Percentiles rank a stretch among this genome's conserved stretches.
These are phyloP conservation scores for Trichosporon faecale DNA, from an alignment of 1,284 basidiomycete species.

Conservation along the genomic window DNA sequence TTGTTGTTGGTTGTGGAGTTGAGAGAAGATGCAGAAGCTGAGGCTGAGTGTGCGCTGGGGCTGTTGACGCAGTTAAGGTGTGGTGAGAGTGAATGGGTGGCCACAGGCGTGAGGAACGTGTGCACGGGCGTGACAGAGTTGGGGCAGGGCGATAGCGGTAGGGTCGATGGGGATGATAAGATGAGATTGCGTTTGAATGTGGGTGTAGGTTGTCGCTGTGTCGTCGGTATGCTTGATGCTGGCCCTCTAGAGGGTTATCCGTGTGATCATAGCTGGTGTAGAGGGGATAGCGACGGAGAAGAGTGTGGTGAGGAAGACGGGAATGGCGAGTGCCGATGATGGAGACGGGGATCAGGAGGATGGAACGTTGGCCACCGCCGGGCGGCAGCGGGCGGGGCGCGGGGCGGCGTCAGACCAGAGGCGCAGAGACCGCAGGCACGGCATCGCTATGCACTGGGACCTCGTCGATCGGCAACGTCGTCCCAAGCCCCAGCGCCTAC, in stretches of 20 bases:
- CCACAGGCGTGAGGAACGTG: not conserved
- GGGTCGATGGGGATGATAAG: not conserved
- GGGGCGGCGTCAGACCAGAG: not conserved
- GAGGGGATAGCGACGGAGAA: not conserved
- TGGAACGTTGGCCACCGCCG: not conserved
- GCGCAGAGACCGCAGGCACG: not conserved
- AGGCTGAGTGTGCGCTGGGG: not conserved
- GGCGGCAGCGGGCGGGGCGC: not conserved
- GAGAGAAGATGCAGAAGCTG: not conserved
- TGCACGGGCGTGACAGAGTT: not conserved
- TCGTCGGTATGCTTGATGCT: not conserved
- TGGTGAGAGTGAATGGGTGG: not conserved
- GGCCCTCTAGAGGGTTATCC: slow-evolving; percentile 20
- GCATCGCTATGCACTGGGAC: not conserved
- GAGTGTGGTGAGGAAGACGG: not conserved
- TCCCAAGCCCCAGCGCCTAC: not conserved
- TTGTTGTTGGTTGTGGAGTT: not conserved
- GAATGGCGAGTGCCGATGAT: not conserved
- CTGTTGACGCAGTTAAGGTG: not conserved
- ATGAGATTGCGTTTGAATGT: not conserved
- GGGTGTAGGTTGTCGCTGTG: not conserved
- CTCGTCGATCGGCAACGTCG: not conserved
- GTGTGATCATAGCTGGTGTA: slow-evolving; percentile 18
- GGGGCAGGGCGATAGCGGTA: not conserved
- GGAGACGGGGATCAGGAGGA: not conserved